Base-by-base conservation (phyloP, 495 filamentous ascomycete genomes). In the Recurvomyces mirabilis region DNA sequence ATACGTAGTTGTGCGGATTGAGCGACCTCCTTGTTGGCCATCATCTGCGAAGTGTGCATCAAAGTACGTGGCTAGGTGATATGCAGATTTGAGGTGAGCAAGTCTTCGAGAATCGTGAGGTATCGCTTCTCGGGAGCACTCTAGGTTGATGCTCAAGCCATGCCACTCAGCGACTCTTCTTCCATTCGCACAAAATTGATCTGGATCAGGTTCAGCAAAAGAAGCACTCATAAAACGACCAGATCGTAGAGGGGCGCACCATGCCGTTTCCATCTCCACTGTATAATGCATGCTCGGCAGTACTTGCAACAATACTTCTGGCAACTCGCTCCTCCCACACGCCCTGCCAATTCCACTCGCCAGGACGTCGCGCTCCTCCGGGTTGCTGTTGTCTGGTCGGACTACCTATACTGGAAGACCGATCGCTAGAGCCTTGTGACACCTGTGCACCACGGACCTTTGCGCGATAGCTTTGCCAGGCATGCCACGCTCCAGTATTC, bases 331-430 rank as follows among this genome's bases (percentile, higher is more conserved):
- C 75, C 49, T 85, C 82, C 87, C 87, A 94, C 6, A 94, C 87
- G 1, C 87, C 87, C 60, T 93, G 86, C 87, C 87, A 94, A 59
- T 88, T 89, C 87, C 87, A 94, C 46, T 91, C 82, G 12, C 79
- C 83, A 1, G 83, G 82, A 21, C 71, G 69, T 38, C 78, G 72
- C 32, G 68, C 53, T 26, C 53, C 57, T 34, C 47, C 39, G n/a
- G 37, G 46, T 21, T 49, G 41, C 40, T 43, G 47, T 28, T 19
- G 20, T 15, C 12, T 32, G 29, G 23, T 36, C 11, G 30, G 38
- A 35, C 31, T 36, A 2, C 18, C 33, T n/a, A 14, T 42, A 29
- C 39, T 25, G 32, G 32, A 30, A 17, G 22, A 36, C 9, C 6
- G 6, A 12, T 31, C 39, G 15, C 25, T 9, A 18, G 25, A 3